phyloP scores from a whole-genome alignment of 108 stramenopile species.

The Seminavis robusta region DNA sequence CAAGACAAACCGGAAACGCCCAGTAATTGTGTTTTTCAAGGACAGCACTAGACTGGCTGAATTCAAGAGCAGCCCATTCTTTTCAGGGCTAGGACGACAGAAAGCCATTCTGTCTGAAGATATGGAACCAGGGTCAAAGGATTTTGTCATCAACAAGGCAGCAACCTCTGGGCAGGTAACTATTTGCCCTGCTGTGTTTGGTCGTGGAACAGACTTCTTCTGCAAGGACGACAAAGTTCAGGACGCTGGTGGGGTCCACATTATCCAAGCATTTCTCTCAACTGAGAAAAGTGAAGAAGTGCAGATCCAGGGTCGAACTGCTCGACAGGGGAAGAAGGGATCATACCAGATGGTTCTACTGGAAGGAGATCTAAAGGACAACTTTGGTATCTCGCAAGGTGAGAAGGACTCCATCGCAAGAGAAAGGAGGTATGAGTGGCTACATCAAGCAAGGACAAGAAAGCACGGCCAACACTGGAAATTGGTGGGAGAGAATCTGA shows the following conservation, averaged over 20 bases:
- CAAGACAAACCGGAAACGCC: conserved; percentile 35
- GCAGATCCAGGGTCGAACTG: conserved; percentile 64
- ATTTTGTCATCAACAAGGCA: conserved; percentile 55
- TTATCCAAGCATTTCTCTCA: conserved; percentile 59
- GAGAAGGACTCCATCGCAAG: conserved; percentile 29
- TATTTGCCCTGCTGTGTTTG: conserved; percentile 53
- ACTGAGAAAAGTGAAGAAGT: conserved; percentile 53
- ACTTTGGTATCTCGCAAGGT: conserved; percentile 34
- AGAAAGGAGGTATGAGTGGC: conserved; percentile 42
- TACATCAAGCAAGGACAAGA: conserved; percentile 29
- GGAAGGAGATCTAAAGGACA: conserved; percentile 46
- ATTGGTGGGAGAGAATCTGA: conserved; percentile 37
- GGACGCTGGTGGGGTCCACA: conserved; percentile 46
- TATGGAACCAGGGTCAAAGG: conserved; percentile 38
- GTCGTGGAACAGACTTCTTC: conserved; percentile 65
- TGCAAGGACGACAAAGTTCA: conserved; percentile 53
- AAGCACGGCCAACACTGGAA: conserved; percentile 19
- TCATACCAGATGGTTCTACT: conserved; percentile 50
- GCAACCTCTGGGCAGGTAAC: conserved; percentile 57
- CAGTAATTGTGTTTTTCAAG: conserved; percentile 59
- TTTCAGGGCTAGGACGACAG: conserved; percentile 45
- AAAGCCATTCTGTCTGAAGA: conserved; percentile 45
- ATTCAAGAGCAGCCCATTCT: conserved; percentile 36
- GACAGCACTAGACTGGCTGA: conserved; percentile 29
- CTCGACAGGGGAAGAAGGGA: conserved; percentile 59